Percentiles rank a stretch among this genome's conserved stretches.
These are phyloP conservation scores for Kodamaea hsintzibuensis DNA, from an alignment of 805 yeast species.

Conservation along the genomic window DNA sequence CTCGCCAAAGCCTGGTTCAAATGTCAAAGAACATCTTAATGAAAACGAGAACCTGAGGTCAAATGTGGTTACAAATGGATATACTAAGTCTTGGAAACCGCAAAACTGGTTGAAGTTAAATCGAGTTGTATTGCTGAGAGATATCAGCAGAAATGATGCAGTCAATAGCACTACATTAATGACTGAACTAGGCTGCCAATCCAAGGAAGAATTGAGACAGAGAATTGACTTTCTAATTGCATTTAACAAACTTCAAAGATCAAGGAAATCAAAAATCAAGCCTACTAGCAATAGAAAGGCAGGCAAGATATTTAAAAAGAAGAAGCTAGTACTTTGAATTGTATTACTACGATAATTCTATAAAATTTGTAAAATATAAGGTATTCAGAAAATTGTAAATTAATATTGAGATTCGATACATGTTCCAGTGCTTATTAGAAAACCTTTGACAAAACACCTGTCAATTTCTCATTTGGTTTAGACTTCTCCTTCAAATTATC, in stretches of 20 bases:
- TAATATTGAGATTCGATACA: neutral
- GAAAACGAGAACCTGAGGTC: neutral
- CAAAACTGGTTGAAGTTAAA: slow-evolving; percentile 34
- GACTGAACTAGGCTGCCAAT: slow-evolving; percentile 26
- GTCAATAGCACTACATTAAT: slow-evolving; percentile 28
- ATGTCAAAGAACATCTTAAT: neutral
- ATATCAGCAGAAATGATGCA: slow-evolving; percentile 27
- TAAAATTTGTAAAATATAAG: neutral
- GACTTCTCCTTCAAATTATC: slow-evolving; percentile 43
- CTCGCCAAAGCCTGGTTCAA: neutral
- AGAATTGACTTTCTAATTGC: slow-evolving; percentile 29
- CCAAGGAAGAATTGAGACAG: slow-evolving; percentile 30
- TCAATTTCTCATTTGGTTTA: slow-evolving; percentile 40
- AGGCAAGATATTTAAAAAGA: neutral
- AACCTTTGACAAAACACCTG: slow-evolving; percentile 53
- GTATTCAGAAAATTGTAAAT: neutral
- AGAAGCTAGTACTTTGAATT: neutral
- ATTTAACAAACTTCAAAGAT: slow-evolving; percentile 5
- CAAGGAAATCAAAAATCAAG: neutral
- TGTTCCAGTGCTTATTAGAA: slow-evolving; percentile 31
- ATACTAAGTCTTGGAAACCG: neutral
- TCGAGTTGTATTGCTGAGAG: slow-evolving; percentile 28
- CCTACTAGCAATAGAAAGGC: neutral
- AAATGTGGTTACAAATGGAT: neutral
- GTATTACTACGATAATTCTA: neutral